Conservation (phyloP, 768 basidiomycete genomes). For the Amanita pallidorosea region DNA sequence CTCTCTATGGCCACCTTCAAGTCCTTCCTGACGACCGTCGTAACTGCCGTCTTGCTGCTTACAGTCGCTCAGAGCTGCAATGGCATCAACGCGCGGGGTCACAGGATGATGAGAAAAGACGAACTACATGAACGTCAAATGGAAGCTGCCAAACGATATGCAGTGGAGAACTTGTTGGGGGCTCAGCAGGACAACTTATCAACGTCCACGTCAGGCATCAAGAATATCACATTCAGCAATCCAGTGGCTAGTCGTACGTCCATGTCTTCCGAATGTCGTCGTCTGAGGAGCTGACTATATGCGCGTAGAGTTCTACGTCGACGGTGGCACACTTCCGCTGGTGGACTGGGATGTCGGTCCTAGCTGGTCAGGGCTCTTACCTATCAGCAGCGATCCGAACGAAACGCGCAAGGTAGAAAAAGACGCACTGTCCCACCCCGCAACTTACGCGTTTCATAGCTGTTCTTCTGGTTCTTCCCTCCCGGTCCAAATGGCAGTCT, state of each 20-base stretch:
- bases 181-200: background rate
- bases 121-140: slow-evolving; percentile 33
- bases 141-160: slow-evolving; percentile 36
- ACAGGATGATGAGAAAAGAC: slow-evolving; percentile 23
- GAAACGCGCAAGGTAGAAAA: slow-evolving; percentile 55
- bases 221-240: slow-evolving; percentile 65
- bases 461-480: slow-evolving; percentile 83
- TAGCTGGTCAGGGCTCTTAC: slow-evolving; percentile 65
- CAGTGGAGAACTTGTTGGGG: slow-evolving; percentile 7
- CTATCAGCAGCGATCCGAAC: slow-evolving; percentile 46
- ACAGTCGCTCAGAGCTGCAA: background rate
- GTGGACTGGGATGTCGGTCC: slow-evolving; percentile 69
- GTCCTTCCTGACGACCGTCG: background rate
- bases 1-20: background rate
- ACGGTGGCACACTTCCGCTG: slow-evolving; percentile 53
- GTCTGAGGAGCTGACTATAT: background rate
- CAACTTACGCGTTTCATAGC: slow-evolving; percentile 22
- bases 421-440: background rate
- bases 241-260: slow-evolving; percentile 48
- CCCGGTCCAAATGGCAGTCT: slow-evolving; percentile 61
- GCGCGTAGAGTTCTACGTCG: slow-evolving; percentile 53
- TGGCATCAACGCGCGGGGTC: slow-evolving; percentile 1
- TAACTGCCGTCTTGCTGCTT: background rate
- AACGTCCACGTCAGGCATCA: slow-evolving; percentile 9
- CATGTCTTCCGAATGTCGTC: background rate